phyloP scores from a whole-genome alignment of 768 basidiomycete species.

The Tricholoma hemisulphureum region DNA sequence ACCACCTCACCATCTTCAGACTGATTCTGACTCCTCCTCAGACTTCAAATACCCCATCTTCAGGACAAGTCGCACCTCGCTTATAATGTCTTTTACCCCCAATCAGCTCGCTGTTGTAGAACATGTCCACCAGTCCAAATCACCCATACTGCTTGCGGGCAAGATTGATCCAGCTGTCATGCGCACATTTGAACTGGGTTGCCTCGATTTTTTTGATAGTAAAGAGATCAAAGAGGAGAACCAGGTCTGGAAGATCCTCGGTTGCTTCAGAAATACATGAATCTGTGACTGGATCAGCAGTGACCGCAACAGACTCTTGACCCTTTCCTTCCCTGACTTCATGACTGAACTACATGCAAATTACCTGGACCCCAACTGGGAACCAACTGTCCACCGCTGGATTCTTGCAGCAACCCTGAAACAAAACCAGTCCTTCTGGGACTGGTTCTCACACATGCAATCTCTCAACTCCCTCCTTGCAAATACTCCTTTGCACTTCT shows the following conservation, averaged over 20 bases:
- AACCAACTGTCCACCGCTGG: background rate
- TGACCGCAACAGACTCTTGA: slow-evolving; percentile 5
- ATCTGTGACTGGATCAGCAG: slow-evolving; percentile 10
- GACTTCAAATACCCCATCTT: too few species aligned
- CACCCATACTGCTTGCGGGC: slow-evolving; percentile 5
- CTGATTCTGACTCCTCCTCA: too few species aligned
- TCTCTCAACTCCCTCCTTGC: too few species aligned
- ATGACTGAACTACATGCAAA: slow-evolving; percentile 5
- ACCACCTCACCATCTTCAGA: too few species aligned
- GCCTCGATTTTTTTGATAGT: background rate
- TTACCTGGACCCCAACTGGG: slow-evolving; percentile 19
- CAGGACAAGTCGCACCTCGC: background rate
- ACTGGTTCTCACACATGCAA: too few species aligned
- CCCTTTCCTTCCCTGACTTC: slow-evolving; percentile 13
- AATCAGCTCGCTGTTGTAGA: too few species aligned
- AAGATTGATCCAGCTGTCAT: slow-evolving; percentile 6
- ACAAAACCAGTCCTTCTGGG: background rate
- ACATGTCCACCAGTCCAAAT: background rate
- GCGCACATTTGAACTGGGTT: background rate
- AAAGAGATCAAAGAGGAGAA: background rate
- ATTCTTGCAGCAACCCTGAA: background rate
- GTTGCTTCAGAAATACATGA: background rate
- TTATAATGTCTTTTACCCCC: too few species aligned
- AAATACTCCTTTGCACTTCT: too few species aligned
- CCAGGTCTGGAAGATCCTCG: background rate